Base-by-base conservation (phyloP, 2,329 filamentous ascomycete species). In the Stagonosporopsis tanaceti region DNA sequence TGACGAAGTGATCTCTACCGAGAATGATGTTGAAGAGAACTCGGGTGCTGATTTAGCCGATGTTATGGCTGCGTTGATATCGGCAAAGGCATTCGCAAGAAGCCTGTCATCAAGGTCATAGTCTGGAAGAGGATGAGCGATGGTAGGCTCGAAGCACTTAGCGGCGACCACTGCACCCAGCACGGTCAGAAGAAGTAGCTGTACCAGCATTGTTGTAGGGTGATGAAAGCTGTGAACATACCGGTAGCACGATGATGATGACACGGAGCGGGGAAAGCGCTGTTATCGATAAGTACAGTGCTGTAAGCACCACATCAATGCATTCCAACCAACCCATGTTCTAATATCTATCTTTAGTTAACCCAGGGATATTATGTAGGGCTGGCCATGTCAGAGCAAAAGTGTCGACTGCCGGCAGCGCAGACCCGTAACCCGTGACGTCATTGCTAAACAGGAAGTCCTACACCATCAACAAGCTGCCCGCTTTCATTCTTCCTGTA, bases 1-100 rank as follows among this genome's bases (percentile, higher is more conserved):
- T 1, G 67, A 65, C 1, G 77, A 79, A 1, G 78, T 80, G 17
- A 79, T 59, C 41, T 76, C 75, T 42, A 79, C 59, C 1, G 78
- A 80, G 59, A 77, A 77, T 1, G 77, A 80, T 3, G 72, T 72
- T 30, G 68, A 61, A 22, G 66, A 65, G 57, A 68, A 77, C 48
- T 76, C 59, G 6, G 70, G 62, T 6, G 59, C 65, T n/a, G 64
- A 65, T 14, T 74, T 59, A 9, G 71, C 51, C 7, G 63, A 59
- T 1, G 61, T 60, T 14, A 78, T 58, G 1, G 66, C 62, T 4
- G 53, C 45, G 27, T 65, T 59, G 46, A 79, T 70, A n/a, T 61
- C 40, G 2, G 63, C 56, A 42, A 77, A 76, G 24, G 72, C 71
- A 37, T 68, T 37, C 47, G 66, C 53, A 6, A 77, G 66, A 2